Conservation (phyloP, 2,329 filamentous ascomycete species). For the Epichloe baconii region DNA sequence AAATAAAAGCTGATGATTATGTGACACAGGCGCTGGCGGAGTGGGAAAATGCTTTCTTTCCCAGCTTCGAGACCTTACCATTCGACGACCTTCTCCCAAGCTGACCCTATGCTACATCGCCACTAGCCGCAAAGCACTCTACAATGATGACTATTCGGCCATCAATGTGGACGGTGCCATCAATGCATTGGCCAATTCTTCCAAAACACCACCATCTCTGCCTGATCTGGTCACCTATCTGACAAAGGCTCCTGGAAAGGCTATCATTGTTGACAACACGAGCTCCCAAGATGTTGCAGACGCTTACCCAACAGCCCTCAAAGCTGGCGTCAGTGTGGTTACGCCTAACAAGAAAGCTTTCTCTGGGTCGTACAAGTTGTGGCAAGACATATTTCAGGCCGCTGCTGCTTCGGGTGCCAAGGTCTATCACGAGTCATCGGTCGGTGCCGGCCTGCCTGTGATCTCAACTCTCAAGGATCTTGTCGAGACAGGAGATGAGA, state of each 20-base stretch:
- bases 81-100: slow-evolving; percentile 53
- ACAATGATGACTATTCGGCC: slow-evolving; percentile 57
- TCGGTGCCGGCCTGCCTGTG: slow-evolving; percentile 85
- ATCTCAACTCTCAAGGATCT: slow-evolving; percentile 89
- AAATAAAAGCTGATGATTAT: slow-evolving; percentile 7
- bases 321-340: slow-evolving; percentile 75
- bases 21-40: slow-evolving; percentile 65
- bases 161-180: slow-evolving; percentile 48
- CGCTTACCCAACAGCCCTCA: slow-evolving; percentile 68
- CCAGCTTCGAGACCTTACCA: slow-evolving; percentile 59
- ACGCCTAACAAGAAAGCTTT: slow-evolving; percentile 99
- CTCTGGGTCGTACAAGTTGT: slow-evolving; percentile 65
- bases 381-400: slow-evolving; percentile 74
- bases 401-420: slow-evolving; percentile 60
- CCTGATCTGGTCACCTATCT: slow-evolving; percentile 67
- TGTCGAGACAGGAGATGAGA: slow-evolving; percentile 83
- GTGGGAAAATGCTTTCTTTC: slow-evolving; percentile 84
- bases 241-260: slow-evolving; percentile 60
- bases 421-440: slow-evolving; percentile 89
- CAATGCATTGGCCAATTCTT: slow-evolving; percentile 50
- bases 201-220: slow-evolving; percentile 51
- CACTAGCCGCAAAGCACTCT: slow-evolving; percentile 72
- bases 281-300: slow-evolving; percentile 78
- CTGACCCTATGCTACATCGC: slow-evolving; percentile 75
- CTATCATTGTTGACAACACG: slow-evolving; percentile 89